Conservation (phyloP, 1,284 basidiomycete genomes). For the Melampsora abietis-canadensis region DNA sequence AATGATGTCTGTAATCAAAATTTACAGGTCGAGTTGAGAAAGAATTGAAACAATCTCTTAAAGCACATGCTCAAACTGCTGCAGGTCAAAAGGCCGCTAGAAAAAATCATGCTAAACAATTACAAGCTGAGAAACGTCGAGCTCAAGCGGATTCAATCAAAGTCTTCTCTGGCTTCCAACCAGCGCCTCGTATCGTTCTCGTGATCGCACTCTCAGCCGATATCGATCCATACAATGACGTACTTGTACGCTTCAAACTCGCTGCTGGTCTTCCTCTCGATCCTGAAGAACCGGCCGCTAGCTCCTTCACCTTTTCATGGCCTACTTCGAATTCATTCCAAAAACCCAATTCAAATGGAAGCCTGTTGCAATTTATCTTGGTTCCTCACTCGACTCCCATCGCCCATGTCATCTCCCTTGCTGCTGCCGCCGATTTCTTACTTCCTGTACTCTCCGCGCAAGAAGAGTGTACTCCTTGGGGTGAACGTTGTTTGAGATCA, state of each 20-base stretch:
- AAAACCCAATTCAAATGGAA: slow-evolving; percentile 15
- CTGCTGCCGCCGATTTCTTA: slow-evolving; percentile 86
- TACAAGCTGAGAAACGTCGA: slow-evolving; percentile 13
- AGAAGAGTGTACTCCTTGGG: slow-evolving; percentile 78
- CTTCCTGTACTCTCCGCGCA: slow-evolving; percentile 76
- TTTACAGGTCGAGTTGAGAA: slow-evolving; percentile 33
- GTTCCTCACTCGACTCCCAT: slow-evolving; percentile 53
- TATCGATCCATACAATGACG: slow-evolving; percentile 18
- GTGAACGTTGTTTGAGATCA: slow-evolving; percentile 83
- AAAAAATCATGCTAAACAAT: slow-evolving; percentile 38
- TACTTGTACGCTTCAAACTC: slow-evolving; percentile 4
- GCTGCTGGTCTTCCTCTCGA: not conserved
- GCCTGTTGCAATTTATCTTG: slow-evolving; percentile 70
- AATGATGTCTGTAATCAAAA: too few species aligned
- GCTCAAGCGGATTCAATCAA: slow-evolving; percentile 16
- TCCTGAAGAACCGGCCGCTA: slow-evolving; percentile 9
- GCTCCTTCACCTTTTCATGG: slow-evolving; percentile 13
- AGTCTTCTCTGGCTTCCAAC: slow-evolving; percentile 29
- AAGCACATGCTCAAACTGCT: slow-evolving; percentile 3
- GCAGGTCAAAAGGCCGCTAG: slow-evolving; percentile 22
- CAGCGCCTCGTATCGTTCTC: not conserved
- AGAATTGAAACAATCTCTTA: not conserved
- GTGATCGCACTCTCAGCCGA: slow-evolving; percentile 10
- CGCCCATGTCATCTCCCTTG: slow-evolving; percentile 80
- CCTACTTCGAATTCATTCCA: slow-evolving; percentile 3